Evolutionary conservation across 2,329 filamentous ascomycete genomes (phyloP).

Genomic region (Trichoderma sp.): DNA sequence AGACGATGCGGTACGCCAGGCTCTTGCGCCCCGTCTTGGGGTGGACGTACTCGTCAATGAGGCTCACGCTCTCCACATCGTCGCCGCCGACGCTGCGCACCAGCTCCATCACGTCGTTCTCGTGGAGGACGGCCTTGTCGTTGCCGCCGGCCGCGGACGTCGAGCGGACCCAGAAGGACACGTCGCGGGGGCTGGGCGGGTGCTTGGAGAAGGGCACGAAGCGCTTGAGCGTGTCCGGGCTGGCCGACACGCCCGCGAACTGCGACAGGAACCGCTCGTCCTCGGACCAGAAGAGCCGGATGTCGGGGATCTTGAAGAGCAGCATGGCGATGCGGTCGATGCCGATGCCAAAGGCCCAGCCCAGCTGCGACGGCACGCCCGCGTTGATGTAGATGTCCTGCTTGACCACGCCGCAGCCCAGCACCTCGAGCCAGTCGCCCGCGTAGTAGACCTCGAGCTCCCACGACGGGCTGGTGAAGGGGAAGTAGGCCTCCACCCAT

Average conservation of each 20-base stretch:
- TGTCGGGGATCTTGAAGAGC: constrained; percentile 93
- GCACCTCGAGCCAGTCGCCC: constrained; percentile 92
- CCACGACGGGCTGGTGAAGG: constrained; percentile 94
- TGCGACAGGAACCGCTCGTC: constrained; percentile 86
- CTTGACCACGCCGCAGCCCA: constrained; percentile 88
- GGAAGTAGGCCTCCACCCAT: constrained; percentile 97
- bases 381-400: constrained; percentile 81
- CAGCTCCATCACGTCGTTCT: constrained; percentile 97
- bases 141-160: constrained; percentile 53
- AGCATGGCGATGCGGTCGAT: constrained; percentile 97
- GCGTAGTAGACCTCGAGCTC: constrained; percentile 95
- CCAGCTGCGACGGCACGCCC: constrained; percentile 71
- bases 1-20: constrained; percentile 90
- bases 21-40: constrained; percentile 82
- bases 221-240: constrained; percentile 54
- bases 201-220: constrained; percentile 92
- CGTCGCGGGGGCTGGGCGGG: constrained; percentile 86
- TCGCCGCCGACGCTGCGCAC: constrained; percentile 82
- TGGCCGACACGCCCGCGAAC: constrained; percentile 66
- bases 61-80: constrained; percentile 80
- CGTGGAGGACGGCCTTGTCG: constrained; percentile 65
- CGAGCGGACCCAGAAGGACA: constrained; percentile 81
- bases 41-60: constrained; percentile 86
- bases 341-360: constrained; percentile 95
- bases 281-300: constrained; percentile 91